Evolutionary conservation across 2,329 filamentous ascomycete genomes (phyloP).

Genomic region (Arthrobotrys megalospora): DNA sequence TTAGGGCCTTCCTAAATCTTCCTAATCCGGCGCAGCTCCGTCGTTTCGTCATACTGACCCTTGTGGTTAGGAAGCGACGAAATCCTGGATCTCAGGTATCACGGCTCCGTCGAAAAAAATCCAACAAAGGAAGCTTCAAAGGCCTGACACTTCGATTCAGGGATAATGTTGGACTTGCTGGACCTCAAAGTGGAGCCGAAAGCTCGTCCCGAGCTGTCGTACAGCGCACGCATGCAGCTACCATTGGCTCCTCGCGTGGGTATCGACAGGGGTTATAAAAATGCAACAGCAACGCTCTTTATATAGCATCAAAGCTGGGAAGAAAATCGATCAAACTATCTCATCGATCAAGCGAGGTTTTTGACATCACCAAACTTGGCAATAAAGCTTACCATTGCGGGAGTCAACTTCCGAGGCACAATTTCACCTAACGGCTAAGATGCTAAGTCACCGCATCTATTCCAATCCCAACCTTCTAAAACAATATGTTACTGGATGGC

Average conservation of each 20-base stretch:
- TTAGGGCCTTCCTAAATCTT: conserved; percentile 15
- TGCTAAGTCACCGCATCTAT: too few species aligned
- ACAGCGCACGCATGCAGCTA: conserved; percentile 15
- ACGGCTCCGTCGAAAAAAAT: not conserved
- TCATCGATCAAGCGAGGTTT: not conserved
- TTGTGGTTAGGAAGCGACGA: conserved; percentile 17
- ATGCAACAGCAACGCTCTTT: conserved; percentile 24
- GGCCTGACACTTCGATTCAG: not conserved
- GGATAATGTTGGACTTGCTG: not conserved
- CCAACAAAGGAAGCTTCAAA: conserved; percentile 1
- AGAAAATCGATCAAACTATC: not conserved
- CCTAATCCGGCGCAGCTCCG: not conserved
- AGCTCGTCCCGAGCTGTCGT: conserved; percentile 22
- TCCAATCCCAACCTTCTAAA: too few species aligned
- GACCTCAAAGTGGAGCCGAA: conserved; percentile 12
- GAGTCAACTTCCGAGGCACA: not conserved
- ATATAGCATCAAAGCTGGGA: not conserved
- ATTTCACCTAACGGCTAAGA: too few species aligned
- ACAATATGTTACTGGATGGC: too few species aligned
- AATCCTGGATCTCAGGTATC: conserved; percentile 2
- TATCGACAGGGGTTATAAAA: conserved; percentile 7
- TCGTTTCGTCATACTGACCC: conserved; percentile 10
- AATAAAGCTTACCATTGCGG: not conserved
- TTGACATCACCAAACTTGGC: not conserved
- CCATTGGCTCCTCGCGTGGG: not conserved